Evolutionary conservation across 768 basidiomycete genomes (phyloP), one percentile per base, ranked within the genome.

Genomic region (Russula emetica): DNA sequence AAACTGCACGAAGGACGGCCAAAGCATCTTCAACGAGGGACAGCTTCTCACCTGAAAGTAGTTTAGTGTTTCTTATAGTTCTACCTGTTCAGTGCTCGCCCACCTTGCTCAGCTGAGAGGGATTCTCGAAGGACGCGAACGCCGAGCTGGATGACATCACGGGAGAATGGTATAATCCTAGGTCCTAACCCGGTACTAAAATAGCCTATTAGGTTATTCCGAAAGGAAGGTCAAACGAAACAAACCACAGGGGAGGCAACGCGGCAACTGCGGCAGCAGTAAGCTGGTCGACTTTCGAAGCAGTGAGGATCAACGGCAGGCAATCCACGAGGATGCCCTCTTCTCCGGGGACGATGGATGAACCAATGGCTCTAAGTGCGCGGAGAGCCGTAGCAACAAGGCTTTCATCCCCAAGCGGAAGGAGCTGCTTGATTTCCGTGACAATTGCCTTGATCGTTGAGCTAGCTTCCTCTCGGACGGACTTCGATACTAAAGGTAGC

Each of bases 131-230:
- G 75, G 32, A 84, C 71, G 24, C 72, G 60, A 38, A 85, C 75
- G 62, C 83, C 83, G 58, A 85, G 79, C 5, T 83, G 74, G 18
- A 90, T 81, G 52, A 95, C 82, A 16, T 84, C 80, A 58, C 84
- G 84, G 75, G 97, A 87, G 74, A 85, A 81, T 5, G 96, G 93
- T 55, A 99, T 93, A 55, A 94, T 80, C 0, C 96, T 86, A 13
- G 95, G 92, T 0, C 92, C 93, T 24, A 98, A 82, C 52, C 87
- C 85, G 22, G 79, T 72, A 22, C 93, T 96, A 69, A 18, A 51
- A 40, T 51, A 22, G 26, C 2, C 3, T 1, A 36, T 56, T 24
- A 56, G 44, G 34, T 61, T 32, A 62, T 42, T 36, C 44, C 60
- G 42, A 63, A 58, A 71, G 49, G 69, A 44, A 58, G 26, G 42